Evolutionary conservation across 164 flowering plant species (phyloP).

Genomic region (Akebia trifoliata): DNA sequence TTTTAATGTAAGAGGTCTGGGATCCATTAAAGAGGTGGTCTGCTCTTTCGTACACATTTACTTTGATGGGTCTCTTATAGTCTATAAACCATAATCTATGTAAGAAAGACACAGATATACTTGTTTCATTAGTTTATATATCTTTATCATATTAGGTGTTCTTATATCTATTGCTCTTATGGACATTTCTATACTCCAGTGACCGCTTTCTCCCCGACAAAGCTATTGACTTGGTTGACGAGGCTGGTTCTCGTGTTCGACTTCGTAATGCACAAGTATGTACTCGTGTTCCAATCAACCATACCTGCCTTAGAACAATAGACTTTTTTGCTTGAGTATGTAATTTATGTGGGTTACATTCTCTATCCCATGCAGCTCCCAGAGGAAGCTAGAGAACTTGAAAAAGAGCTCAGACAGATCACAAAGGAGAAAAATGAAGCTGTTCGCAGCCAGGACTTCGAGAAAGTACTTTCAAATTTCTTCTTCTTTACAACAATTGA

Average conservation of each 20-base stretch:
- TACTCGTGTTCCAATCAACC: neutral
- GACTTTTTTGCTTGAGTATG: neutral
- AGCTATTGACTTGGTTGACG: slow-evolving; percentile 96
- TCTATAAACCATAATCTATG: too few species aligned
- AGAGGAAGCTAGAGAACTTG: slow-evolving; percentile 95
- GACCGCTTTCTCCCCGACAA: slow-evolving; percentile 97
- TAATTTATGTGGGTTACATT: neutral
- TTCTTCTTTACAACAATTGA: neutral
- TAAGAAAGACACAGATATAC: too few species aligned
- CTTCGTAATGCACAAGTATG: slow-evolving; percentile 92
- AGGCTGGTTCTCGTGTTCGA: slow-evolving; percentile 96
- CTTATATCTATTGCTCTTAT: slow-evolving; percentile 2
- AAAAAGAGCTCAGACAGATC: slow-evolving; percentile 86
- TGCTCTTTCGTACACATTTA: too few species aligned
- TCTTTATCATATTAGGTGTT: neutral
- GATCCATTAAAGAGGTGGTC: too few species aligned
- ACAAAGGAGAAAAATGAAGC: slow-evolving; percentile 93
- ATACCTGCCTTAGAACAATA: neutral
- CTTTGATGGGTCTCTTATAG: too few species aligned
- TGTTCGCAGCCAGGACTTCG: slow-evolving; percentile 88
- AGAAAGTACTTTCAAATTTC: slow-evolving; percentile 48
- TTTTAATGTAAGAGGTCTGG: too few species aligned
- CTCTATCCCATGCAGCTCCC: slow-evolving; percentile 55
- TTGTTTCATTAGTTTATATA: too few species aligned
- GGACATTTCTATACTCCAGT: slow-evolving; percentile 30